Base-by-base conservation (phyloP, 1,139 yeast genomes). In the Cylindricascospora bacillispora region DNA sequence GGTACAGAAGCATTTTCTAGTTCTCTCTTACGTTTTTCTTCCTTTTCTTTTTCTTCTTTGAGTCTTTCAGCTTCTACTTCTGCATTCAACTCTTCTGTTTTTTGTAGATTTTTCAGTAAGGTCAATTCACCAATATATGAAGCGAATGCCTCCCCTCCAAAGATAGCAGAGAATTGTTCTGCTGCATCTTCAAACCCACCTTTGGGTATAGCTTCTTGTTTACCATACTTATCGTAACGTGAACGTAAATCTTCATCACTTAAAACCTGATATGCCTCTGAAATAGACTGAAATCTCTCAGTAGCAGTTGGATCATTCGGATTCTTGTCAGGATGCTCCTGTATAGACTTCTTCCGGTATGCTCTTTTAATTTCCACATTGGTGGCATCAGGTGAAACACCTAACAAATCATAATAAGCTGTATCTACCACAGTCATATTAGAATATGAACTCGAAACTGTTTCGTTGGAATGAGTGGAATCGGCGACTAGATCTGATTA, bases 391-490 rank as follows among this genome's bases (percentile, higher is more conserved):
- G 75, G 60, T 19, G 61, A 44, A 15, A 86, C 64, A 18, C 70
- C 80, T 36, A 86, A 62, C 19, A 76, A 54, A 40, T 86, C 95
- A 52, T 86, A 86, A 56, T 85, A 86, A 4, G 75, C 64, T 0
- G 93, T 80, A 49, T 86, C 95, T 11, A 77, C 92, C 17, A 80
- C 95, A n/a, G n/a, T n/a, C 93, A 81, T 82, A 13, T n/a, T n/a
- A n/a, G n/a, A n/a, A n/a, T n/a, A n/a, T n/a, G n/a, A n/a, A n/a
- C n/a, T n/a, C n/a, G n/a, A n/a, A n/a, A n/a, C n/a, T n/a, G n/a
- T n/a, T n/a, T n/a, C n/a, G n/a, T n/a, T n/a, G n/a, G n/a, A n/a
- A n/a, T n/a, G n/a, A n/a, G n/a, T n/a, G n/a, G n/a, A n/a, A n/a
- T n/a, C n/a, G n/a, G n/a, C n/a, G n/a, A n/a, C n/a, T n/a, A n/a